Evolutionary conservation across 2,329 filamentous ascomycete species (phyloP), one percentile per base, ranked within the genome.

Genomic region (Cordyceps cateniannulata): DNA sequence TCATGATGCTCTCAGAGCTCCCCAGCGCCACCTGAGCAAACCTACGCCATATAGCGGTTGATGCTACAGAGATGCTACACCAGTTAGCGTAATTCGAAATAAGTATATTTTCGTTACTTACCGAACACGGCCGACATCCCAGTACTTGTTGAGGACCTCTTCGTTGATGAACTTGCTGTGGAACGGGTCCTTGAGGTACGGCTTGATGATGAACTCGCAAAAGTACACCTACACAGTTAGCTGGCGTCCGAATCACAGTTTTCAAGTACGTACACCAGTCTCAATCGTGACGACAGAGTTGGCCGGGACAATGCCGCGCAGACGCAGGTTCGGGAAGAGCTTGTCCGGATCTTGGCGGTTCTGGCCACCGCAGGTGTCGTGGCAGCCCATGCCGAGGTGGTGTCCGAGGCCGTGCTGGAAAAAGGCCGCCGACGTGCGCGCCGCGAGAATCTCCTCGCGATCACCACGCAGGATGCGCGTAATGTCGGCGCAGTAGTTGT

Each of bases 211-310:
- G 71, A 93, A 96, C 22, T 85, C 83, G 75, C 91, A 96, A 73
- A 97, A 97, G 76, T 97, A 97, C 64, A 93, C 86, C 84, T 86
- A 63, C 4, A 40, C 3, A 18, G n/a, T n/a, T n/a, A n/a, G n/a
- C n/a, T n/a, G n/a, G n/a, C n/a, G n/a, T n/a, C n/a, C n/a, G n/a
- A n/a, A n/a, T n/a, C n/a, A n/a, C n/a, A n/a, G n/a, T n/a, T n/a
- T n/a, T 61, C 14, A 12, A 42, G 1, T 16, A 79, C 85, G 75
- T 79, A 90, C 85, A 52, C 95, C 95, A 14, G 95, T 95, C 78
- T 99, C 95, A 44, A 98, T 93, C 0, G 95, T 99, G 58, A 99
- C 87, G 25, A 99, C 91, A 54, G 88, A 88, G 8, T 89, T 88
- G 0, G 86, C 87, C 0, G 91, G 91, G 52, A 97, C 73, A 24